A percentile compares a stretch with the other conserved stretches of the same genome.
Conservation (phyloP, 192 early-diverging fungal species). For the Backusella luteola region DNA sequence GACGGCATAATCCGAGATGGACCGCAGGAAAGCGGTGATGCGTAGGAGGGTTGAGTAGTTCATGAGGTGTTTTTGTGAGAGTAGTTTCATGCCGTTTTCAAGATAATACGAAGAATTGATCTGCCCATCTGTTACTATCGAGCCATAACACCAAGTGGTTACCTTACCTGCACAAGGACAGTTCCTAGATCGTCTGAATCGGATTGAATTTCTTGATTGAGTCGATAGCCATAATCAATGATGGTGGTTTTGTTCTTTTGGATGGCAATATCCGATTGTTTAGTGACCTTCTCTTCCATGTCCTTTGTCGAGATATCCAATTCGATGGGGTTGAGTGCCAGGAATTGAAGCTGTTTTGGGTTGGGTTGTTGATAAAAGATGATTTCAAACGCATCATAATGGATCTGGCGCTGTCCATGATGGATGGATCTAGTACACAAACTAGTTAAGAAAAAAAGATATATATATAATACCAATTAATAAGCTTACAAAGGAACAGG, state of each 20-base stretch:
- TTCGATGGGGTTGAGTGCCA: slow-evolving; percentile 63
- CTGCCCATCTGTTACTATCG: slow-evolving; percentile 16
- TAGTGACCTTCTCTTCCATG: background rate
- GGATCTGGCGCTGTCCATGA: background rate
- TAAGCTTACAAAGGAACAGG: slow-evolving; percentile 14
- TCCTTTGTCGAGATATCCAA: slow-evolving; percentile 58
- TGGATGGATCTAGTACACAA: background rate
- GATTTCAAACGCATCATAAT: slow-evolving; percentile 34
- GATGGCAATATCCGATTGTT: background rate
- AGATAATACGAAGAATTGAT: slow-evolving; percentile 63
- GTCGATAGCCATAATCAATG: slow-evolving; percentile 23
- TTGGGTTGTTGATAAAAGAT: slow-evolving; percentile 61
- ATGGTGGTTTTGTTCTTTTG: slow-evolving; percentile 35
- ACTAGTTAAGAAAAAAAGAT: too few species aligned
- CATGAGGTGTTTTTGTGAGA: background rate
- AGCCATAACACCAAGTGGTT: background rate
- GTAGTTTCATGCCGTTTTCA: slow-evolving; percentile 46
- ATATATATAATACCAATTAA: background rate
- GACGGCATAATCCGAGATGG: background rate
- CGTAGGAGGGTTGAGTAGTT: background rate
- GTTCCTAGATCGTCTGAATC: slow-evolving; percentile 29
- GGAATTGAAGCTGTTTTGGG: slow-evolving; percentile 59
- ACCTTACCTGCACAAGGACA: slow-evolving; percentile 52
- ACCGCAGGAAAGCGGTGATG: background rate
- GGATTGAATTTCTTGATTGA: background rate